phyloP scores from a whole-genome alignment of 2,329 filamentous ascomycete genomes.

The Lasiodiplodia sp. region DNA sequence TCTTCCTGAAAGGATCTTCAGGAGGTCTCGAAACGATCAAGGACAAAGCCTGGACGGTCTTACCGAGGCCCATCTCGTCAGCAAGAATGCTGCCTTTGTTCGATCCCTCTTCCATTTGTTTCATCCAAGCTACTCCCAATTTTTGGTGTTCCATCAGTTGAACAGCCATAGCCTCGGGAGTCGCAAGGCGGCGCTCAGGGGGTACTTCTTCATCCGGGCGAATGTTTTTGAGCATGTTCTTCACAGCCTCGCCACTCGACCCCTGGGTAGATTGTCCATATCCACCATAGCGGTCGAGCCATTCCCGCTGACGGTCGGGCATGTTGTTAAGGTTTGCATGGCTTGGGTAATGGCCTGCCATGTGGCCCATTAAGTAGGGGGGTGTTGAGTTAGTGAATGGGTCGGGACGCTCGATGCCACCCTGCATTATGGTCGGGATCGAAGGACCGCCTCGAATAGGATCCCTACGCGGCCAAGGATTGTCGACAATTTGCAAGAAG shows the following conservation, averaged over 20 bases:
- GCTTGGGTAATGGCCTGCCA: constrained; percentile 8
- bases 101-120: constrained; percentile 72
- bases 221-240: constrained; percentile 39
- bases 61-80: constrained; percentile 84
- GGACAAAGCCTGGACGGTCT: constrained; percentile 82
- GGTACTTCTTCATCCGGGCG: constrained; percentile 46
- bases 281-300: constrained; percentile 7
- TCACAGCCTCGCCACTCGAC: background rate
- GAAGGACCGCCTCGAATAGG: background rate
- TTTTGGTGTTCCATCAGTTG: constrained; percentile 83
- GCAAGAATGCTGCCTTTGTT: constrained; percentile 72
- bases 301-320: background rate
- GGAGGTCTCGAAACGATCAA: constrained; percentile 76
- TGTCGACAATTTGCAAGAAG: background rate
- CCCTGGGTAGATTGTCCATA: background rate
- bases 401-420: background rate
- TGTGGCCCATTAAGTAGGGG: background rate
- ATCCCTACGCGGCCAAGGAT: background rate
- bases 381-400: background rate
- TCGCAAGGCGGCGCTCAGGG: constrained; percentile 68
- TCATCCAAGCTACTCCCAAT: constrained; percentile 78
- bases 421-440: background rate
- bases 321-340: background rate
- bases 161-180: constrained; percentile 72
- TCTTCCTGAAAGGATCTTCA: constrained; percentile 65